Evolutionary conservation across 129 eudicot genomes (phyloP), one percentile per base, ranked within the genome.

Genomic region (Flaveria sonorensis): DNA sequence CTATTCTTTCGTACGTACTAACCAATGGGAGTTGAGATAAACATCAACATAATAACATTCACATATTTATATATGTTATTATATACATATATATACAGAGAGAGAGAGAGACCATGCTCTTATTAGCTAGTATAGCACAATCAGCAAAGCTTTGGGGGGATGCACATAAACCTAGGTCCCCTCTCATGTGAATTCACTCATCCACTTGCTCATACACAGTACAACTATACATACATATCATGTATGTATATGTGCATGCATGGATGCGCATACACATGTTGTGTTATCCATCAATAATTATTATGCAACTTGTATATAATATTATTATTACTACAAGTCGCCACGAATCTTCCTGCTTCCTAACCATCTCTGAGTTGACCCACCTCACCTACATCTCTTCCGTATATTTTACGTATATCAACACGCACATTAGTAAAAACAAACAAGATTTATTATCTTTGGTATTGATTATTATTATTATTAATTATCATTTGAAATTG

Each of bases 261-360:
- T 32, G 39, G 39, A 68, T 53, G 61, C 19, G 2, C 13, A 1
- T 1, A 62, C 28, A 30, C 76, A 81, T 81, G 75, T 80, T 80
- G 55, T 75, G 62, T 81, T 81, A 81, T 81, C 80, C 80, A 74
- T 67, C 65, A 74, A 68, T 81, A 81, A 13, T 74, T 67, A 74
- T 74, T 66, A 81, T 67, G 45, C 84, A 57, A 81, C 64, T 81
- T 81, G 79, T 73, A 43, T 67, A 71, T 42, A 3, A 30, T 63
- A 15, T 28, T 13, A 52, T 30, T 24, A 1, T 4, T 3, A 12
- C 13, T 10, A 39, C 60, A 80, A 80, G 60, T 65, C 73, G 72
- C 68, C 48, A 85, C 90, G 98, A 92, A 89, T 89, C 92, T 92
- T 92, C 97, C 89, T 70, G 78, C 83, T 83, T 79, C 86, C 81